Evolutionary conservation across 805 yeast genomes (phyloP).

Genomic region (Saturnispora bothae): DNA sequence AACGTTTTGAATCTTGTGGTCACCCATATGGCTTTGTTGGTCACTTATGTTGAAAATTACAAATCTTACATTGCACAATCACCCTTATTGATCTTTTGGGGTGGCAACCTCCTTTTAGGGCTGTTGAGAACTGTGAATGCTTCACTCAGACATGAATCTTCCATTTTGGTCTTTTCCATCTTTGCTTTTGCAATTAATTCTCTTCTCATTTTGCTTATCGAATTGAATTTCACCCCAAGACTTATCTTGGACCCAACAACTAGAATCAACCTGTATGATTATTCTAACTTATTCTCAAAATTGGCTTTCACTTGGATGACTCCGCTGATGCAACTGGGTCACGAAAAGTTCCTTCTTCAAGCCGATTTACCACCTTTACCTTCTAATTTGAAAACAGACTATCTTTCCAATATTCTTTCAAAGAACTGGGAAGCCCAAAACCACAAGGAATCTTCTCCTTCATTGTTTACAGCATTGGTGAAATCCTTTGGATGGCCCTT

Average conservation of each 20-base stretch:
- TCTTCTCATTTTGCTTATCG: slow-evolving; percentile 34
- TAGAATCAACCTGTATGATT: slow-evolving; percentile 34
- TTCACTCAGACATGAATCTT: slow-evolving; percentile 26
- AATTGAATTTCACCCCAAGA: slow-evolving; percentile 31
- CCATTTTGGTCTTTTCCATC: slow-evolving; percentile 24
- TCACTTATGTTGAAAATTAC: slow-evolving; percentile 66
- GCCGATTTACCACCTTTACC: slow-evolving; percentile 79
- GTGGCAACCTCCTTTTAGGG: slow-evolving; percentile 41
- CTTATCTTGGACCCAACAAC: slow-evolving; percentile 24
- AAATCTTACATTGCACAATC: slow-evolving; percentile 58
- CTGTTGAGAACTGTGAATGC: slow-evolving; percentile 34
- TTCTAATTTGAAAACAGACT: slow-evolving; percentile 43
- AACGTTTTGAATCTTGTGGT: slow-evolving; percentile 30
- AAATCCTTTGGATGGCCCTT: slow-evolving; percentile 69
- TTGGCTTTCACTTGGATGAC: slow-evolving; percentile 53
- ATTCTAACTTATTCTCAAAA: slow-evolving; percentile 40
- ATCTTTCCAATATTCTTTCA: slow-evolving; percentile 40
- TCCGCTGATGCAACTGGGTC: slow-evolving; percentile 45
- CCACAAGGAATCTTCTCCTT: slow-evolving; percentile 15
- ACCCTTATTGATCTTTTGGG: slow-evolving; percentile 66
- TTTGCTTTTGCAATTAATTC: slow-evolving; percentile 27
- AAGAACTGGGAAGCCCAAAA: slow-evolving; percentile 52
- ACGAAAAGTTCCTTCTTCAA: slow-evolving; percentile 32
- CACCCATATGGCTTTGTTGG: slow-evolving; percentile 38
- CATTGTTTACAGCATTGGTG: slow-evolving; percentile 36